These are phyloP conservation scores for Aquanectria penicillioides DNA, from an alignment of 2,329 filamentous ascomycete species.

Conservation along the genomic window DNA sequence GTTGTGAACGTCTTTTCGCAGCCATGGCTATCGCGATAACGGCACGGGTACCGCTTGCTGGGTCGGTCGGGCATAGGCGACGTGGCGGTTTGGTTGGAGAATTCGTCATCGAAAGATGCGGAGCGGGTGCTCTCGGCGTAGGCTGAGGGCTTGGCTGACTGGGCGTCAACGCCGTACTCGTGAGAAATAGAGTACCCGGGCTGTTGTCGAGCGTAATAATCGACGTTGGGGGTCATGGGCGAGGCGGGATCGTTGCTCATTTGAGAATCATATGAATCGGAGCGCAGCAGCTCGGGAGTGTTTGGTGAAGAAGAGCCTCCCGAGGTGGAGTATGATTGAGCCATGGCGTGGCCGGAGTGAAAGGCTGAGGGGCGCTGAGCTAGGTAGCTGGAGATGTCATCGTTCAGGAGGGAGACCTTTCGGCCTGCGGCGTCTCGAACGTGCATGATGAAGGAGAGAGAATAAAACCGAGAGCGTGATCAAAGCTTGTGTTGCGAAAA, in stretches of 20 bases:
- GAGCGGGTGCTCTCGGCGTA: conserved; percentile 57
- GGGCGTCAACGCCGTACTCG: conserved; percentile 45
- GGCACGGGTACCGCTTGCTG: conserved; percentile 78
- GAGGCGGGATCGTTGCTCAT: conserved; percentile 64
- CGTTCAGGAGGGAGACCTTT: conserved; percentile 69
- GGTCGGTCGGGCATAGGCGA: conserved; percentile 56
- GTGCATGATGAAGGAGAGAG: conserved; percentile 56
- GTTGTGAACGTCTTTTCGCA: conserved; percentile 87
- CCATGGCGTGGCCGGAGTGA: conserved; percentile 46
- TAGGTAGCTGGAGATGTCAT: conserved; percentile 49
- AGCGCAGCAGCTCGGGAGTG: conserved; percentile 67
- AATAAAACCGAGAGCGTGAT: not conserved
- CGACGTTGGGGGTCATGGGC: conserved; percentile 64
- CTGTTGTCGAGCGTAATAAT: conserved; percentile 52
- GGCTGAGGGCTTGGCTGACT: conserved; percentile 52
- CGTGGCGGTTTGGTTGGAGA: conserved; percentile 48
- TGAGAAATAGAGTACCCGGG: conserved; percentile 52
- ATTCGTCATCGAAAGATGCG: conserved; percentile 62
- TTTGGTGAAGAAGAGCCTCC: conserved; percentile 59
- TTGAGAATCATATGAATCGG: conserved; percentile 70
- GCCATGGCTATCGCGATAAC: conserved; percentile 74
- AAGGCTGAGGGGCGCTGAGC: conserved; percentile 45
- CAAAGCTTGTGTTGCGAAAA: conserved; percentile 1
- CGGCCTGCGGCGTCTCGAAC: conserved; percentile 66
- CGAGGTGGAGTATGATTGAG: conserved; percentile 48